Percentiles rank a stretch among this genome's conserved stretches.
phyloP scores from a whole-genome alignment of 345 rosid species.

The Abelmoschus esculentus region DNA sequence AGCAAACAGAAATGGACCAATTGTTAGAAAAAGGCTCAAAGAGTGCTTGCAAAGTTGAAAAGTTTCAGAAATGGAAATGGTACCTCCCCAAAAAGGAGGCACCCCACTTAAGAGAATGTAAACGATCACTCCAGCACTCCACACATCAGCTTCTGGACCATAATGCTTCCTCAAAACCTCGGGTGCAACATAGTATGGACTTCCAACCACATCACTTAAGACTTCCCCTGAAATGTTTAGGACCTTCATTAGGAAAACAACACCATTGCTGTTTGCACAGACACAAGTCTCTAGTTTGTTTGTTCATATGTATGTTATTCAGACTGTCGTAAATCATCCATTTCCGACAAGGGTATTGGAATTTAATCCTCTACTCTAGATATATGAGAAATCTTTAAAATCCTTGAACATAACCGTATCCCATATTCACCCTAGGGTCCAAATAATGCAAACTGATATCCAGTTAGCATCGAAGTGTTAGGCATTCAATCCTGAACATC shows the following conservation, averaged over 20 bases:
- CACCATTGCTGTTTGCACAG: not conserved
- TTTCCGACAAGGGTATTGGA: not conserved
- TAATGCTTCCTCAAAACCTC: slow-evolving; percentile 60
- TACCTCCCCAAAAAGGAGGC: slow-evolving; percentile 97
- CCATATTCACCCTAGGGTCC: not conserved
- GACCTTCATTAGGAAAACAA: slow-evolving; percentile 8
- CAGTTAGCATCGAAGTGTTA: not conserved
- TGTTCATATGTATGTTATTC: too few relatives aligned
- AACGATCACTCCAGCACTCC: slow-evolving; percentile 91
- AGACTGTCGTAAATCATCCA: too few relatives aligned
- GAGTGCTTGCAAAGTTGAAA: not conserved
- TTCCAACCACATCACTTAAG: slow-evolving; percentile 77
- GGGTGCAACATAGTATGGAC: slow-evolving; percentile 89
- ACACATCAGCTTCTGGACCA: slow-evolving; percentile 81
- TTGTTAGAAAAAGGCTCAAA: not conserved
- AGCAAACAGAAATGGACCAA: not conserved
- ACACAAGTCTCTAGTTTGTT: not conserved
- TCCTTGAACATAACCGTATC: too few relatives aligned
- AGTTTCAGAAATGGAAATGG: not conserved
- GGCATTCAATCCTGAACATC: not conserved
- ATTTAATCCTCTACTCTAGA: too few relatives aligned
- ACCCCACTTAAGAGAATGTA: slow-evolving; percentile 76
- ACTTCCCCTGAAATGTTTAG: slow-evolving; percentile 44
- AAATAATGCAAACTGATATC: not conserved
- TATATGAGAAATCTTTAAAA: too few relatives aligned